Conservation (phyloP, 2,329 filamentous ascomycete species). For the Rutstroemia sp. region DNA sequence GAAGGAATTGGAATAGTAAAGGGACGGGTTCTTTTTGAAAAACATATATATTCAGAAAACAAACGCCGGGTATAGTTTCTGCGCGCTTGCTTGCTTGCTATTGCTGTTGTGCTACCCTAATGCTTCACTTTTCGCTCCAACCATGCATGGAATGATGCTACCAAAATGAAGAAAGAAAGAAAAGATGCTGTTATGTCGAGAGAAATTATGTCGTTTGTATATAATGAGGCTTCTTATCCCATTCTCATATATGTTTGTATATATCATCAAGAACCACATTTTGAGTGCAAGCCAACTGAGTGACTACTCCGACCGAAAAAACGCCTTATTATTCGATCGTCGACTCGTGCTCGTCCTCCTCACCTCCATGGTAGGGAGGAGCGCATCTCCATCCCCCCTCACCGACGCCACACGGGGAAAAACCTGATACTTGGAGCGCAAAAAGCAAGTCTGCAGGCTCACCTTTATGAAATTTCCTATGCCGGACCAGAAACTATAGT, state of each 20-base stretch:
- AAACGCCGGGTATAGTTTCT: slow-evolving; percentile 13
- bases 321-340: slow-evolving; percentile 16
- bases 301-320: slow-evolving; percentile 22
- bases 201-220: background rate
- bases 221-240: background rate
- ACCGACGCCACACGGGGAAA: slow-evolving; percentile 27
- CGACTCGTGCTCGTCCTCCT: slow-evolving; percentile 14
- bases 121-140: background rate
- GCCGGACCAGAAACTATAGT: slow-evolving; percentile 87
- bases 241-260: too few species aligned
- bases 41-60: too few species aligned
- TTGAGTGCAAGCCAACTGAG: too few species aligned
- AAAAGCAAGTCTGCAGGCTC: slow-evolving; percentile 32
- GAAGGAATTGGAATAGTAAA: background rate
- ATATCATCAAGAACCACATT: too few species aligned
- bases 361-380: slow-evolving; percentile 28
- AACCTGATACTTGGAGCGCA: slow-evolving; percentile 20
- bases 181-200: background rate
- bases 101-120: slow-evolving; percentile 15
- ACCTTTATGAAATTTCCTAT: slow-evolving; percentile 81
- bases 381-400: slow-evolving; percentile 21
- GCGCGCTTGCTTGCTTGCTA: slow-evolving; percentile 16
- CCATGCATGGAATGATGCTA: background rate
- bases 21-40: background rate
- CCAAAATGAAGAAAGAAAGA: background rate